Percentiles rank a stretch among this genome's conserved stretches.
Evolutionary conservation across 345 rosid genomes (phyloP).

Genomic region (Hevea brasiliensis): DNA sequence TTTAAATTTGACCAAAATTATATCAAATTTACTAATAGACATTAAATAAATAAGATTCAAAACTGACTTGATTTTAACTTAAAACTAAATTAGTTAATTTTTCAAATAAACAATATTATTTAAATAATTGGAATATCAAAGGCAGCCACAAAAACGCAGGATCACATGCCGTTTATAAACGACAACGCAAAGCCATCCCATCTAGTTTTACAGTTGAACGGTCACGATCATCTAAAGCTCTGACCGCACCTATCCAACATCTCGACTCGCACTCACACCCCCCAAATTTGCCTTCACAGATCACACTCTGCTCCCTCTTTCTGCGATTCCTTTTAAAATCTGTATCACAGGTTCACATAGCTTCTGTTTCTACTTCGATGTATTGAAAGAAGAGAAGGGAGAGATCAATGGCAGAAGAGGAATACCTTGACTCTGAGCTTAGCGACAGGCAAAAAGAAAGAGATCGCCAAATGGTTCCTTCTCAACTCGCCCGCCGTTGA

Average conservation of each 20-base stretch:
- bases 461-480: slow-evolving; percentile 99
- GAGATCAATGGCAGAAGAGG: slow-evolving; percentile 56
- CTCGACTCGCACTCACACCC: slow-evolving; percentile 9
- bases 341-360: neutral
- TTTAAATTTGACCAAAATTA: too few relatives aligned
- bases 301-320: slow-evolving; percentile 18
- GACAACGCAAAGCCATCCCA: neutral
- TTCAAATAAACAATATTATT: too few relatives aligned
- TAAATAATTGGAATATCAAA: too few relatives aligned
- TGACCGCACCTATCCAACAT: slow-evolving; percentile 20
- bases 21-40: too few relatives aligned
- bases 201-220: slow-evolving; percentile 22
- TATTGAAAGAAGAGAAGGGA: neutral
- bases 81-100: too few relatives aligned
- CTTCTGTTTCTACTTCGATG: neutral
- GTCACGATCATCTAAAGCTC: slow-evolving; percentile 18
- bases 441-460: slow-evolving; percentile 76
- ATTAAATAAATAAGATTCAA: too few relatives aligned
- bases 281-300: slow-evolving; percentile 23
- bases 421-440: slow-evolving; percentile 48
- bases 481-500: slow-evolving; percentile 95
- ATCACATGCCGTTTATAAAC: too few relatives aligned
- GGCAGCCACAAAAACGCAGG: neutral
- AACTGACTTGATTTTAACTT: too few relatives aligned
- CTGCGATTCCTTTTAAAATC: slow-evolving; percentile 12